A percentile compares a stretch with the other conserved stretches of the same genome.
Evolutionary conservation across 768 basidiomycete species (phyloP).

Genomic region (Pleurotus tuoliensis): DNA sequence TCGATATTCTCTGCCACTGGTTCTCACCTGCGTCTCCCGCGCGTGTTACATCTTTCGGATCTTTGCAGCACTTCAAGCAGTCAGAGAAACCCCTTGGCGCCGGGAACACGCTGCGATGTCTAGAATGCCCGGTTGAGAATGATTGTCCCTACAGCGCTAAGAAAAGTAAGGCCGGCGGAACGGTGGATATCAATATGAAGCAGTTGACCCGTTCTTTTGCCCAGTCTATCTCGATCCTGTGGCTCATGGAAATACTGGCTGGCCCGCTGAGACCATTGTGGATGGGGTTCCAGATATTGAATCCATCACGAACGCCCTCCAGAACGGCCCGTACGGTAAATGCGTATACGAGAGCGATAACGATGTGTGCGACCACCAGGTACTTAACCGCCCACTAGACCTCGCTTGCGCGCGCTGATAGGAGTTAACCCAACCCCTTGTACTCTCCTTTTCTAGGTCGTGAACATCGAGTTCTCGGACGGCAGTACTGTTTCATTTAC

Average conservation of each 20-base stretch:
- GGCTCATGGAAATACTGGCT: slow-evolving; percentile 43
- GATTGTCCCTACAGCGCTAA: slow-evolving; percentile 87
- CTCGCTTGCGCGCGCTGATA: too few species aligned
- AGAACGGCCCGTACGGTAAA: slow-evolving; percentile 65
- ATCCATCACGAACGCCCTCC: slow-evolving; percentile 73
- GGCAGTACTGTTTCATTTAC: slow-evolving; percentile 84
- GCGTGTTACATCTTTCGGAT: slow-evolving; percentile 83
- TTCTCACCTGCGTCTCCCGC: slow-evolving; percentile 59
- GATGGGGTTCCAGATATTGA: slow-evolving; percentile 87
- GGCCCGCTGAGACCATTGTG: slow-evolving; percentile 68
- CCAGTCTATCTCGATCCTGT: slow-evolving; percentile 83
- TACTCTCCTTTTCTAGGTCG: slow-evolving; percentile 37
- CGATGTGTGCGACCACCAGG: slow-evolving; percentile 86
- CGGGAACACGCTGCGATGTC: slow-evolving; percentile 64
- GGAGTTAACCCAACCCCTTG: not conserved
- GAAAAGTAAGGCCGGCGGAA: slow-evolving; percentile 47
- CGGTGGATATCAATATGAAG: too few species aligned
- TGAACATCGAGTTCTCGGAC: slow-evolving; percentile 82
- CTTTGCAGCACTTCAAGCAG: slow-evolving; percentile 77
- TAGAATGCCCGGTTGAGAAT: slow-evolving; percentile 69
- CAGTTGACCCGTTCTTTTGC: not conserved
- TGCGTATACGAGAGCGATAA: slow-evolving; percentile 86
- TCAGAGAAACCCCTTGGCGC: slow-evolving; percentile 66
- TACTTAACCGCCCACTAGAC: not conserved
- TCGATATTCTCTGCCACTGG: slow-evolving; percentile 81